phyloP scores from a whole-genome alignment of 768 basidiomycete species.

The Astraeus odoratus region DNA sequence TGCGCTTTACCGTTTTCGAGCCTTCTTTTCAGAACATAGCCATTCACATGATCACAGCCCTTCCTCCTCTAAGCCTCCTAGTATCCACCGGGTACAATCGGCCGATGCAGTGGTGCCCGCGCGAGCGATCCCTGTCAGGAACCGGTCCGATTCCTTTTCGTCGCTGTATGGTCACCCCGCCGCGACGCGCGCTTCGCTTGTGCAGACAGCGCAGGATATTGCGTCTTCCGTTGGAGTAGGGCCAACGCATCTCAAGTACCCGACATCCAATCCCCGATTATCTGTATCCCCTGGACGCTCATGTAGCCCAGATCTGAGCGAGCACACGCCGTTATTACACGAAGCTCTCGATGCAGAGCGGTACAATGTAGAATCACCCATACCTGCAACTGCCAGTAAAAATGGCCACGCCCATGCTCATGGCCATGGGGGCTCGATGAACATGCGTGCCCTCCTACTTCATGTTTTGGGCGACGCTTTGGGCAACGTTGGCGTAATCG shows the following conservation, averaged over 20 bases:
- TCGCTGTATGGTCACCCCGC: constrained; percentile 71
- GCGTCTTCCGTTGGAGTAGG: constrained; percentile 30
- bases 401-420: constrained; percentile 23
- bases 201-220: constrained; percentile 81
- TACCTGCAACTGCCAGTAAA: constrained; percentile 13
- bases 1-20: constrained; percentile 6
- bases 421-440: constrained; percentile 74
- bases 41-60: constrained; percentile 47
- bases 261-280: constrained; percentile 23
- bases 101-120: constrained; percentile 24
- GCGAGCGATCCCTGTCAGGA: constrained; percentile 23
- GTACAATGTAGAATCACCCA: constrained; percentile 2
- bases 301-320: constrained; percentile 17
- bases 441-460: constrained; percentile 92
- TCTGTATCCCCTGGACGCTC: not conserved
- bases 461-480: constrained; percentile 97
- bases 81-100: constrained; percentile 21
- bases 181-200: constrained; percentile 64
- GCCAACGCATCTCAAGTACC: constrained; percentile 4
- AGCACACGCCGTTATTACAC: constrained; percentile 41
- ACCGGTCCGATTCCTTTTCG: constrained; percentile 41
- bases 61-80: constrained; percentile 34
- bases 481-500: constrained; percentile 96
- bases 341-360: not conserved
- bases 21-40: constrained; percentile 47